A percentile compares a stretch with the other conserved stretches of the same genome.
phyloP scores from a whole-genome alignment of 2,329 filamentous ascomycete species.

The Fonsecaea erecta region DNA sequence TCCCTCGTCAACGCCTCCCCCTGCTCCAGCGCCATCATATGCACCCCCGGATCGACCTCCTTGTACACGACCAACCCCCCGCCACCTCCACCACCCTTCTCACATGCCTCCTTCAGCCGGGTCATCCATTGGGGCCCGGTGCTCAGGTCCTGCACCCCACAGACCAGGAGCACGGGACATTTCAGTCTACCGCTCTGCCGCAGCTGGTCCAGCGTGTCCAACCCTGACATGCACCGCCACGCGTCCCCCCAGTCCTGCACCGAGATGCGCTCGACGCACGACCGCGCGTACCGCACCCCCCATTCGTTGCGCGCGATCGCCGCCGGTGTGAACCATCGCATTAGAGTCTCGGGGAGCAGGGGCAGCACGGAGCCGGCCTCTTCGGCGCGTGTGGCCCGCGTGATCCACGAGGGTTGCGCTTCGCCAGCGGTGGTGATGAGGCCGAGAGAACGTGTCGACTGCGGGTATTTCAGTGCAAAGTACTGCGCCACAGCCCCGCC shows the following conservation, averaged over 20 bases:
- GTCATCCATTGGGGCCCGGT: slow-evolving; percentile 16
- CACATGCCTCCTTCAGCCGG: slow-evolving; percentile 11
- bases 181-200: slow-evolving; percentile 3
- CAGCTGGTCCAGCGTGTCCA: slow-evolving; percentile 10
- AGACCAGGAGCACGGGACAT: slow-evolving; percentile 18
- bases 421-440: slow-evolving; percentile 19
- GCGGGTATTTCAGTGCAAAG: slow-evolving; percentile 15
- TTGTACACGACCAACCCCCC: slow-evolving; percentile 5
- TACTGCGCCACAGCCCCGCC: slow-evolving; percentile 22
- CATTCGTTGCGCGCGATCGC: slow-evolving; percentile 20
- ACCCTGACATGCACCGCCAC: slow-evolving; percentile 14
- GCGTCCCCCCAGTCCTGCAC: slow-evolving; percentile 17
- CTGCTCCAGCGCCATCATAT: slow-evolving; percentile 26
- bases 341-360: slow-evolving; percentile 14
- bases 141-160: slow-evolving; percentile 18
- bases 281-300: slow-evolving; percentile 20
- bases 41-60: slow-evolving; percentile 22
- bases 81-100: neutral
- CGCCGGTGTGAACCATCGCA: slow-evolving; percentile 21
- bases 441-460: slow-evolving; percentile 6
- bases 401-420: slow-evolving; percentile 9
- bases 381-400: slow-evolving; percentile 16
- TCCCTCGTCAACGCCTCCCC: slow-evolving; percentile 10
- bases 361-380: neutral
- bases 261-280: slow-evolving; percentile 17